Conservation (phyloP, 192 early-diverging fungal species). For the Backusella australiensis region DNA sequence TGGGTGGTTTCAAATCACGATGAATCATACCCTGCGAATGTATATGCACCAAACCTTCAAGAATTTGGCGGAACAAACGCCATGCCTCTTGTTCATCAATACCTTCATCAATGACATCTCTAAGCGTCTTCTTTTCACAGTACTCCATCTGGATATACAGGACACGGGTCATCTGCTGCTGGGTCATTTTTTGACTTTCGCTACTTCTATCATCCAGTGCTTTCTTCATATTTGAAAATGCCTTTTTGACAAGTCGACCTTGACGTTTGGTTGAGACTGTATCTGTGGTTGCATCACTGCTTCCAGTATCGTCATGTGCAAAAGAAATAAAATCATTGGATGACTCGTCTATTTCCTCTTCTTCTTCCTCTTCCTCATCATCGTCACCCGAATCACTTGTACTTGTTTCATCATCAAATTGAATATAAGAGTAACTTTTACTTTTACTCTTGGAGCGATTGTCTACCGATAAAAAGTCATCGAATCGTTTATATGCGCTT, state of each 20-base stretch:
- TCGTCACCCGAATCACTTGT: conserved; percentile 29
- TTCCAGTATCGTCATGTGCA: conserved; percentile 7
- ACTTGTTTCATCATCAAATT: conserved; percentile 43
- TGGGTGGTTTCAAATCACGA: conserved; percentile 89
- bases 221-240: conserved; percentile 9
- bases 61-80: conserved; percentile 85
- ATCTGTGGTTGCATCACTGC: conserved; percentile 4
- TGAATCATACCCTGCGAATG: conserved; percentile 87
- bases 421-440: conserved; percentile 33
- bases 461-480: conserved; percentile 46
- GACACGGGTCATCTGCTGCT: conserved; percentile 43
- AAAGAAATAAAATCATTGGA: conserved; percentile 22
- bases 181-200: neutral
- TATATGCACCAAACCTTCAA: conserved; percentile 89
- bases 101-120: conserved; percentile 77
- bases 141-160: conserved; percentile 99
- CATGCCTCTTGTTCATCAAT: conserved; percentile 76
- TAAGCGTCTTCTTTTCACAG: conserved; percentile 91
- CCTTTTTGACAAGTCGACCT: neutral
- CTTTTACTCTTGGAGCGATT: conserved; percentile 30
- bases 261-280: neutral
- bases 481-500: conserved; percentile 22
- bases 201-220: neutral
- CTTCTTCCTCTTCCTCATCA: conserved; percentile 23
- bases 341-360: neutral